A percentile compares a stretch with the other conserved stretches of the same genome.
Evolutionary conservation across 441 rosid species (phyloP).

Genomic region (Theobroma grandiflorum): DNA sequence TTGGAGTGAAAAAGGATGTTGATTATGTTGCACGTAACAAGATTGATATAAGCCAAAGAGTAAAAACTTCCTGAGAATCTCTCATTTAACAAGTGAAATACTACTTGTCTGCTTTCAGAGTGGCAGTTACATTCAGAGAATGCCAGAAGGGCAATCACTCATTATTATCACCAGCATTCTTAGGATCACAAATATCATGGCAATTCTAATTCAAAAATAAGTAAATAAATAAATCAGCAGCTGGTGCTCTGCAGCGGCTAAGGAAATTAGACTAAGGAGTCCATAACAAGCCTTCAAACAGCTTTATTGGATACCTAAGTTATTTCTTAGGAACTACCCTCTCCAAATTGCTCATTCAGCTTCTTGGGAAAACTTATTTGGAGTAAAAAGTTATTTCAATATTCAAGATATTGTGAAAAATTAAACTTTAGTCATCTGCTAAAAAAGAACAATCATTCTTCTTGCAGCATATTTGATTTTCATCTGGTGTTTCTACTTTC

Average conservation of each 20-base stretch:
- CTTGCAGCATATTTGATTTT: background rate
- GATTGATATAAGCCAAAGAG: background rate
- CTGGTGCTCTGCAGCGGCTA: background rate
- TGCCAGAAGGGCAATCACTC: background rate
- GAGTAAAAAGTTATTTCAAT: background rate
- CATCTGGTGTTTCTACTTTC: background rate
- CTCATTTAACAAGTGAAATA: slow-evolving; percentile 6
- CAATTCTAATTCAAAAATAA: background rate
- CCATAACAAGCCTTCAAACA: background rate
- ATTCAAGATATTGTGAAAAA: background rate
- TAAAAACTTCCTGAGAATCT: background rate
- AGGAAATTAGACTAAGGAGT: background rate
- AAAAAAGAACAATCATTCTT: background rate
- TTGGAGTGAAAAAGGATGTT: background rate
- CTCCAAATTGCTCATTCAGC: background rate
- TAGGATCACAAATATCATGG: background rate
- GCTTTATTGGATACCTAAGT: background rate
- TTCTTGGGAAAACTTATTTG: background rate
- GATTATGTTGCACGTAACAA: background rate
- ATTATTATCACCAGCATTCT: background rate
- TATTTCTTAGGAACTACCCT: background rate
- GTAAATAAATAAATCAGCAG: background rate
- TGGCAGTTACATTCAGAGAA: background rate
- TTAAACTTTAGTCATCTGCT: background rate
- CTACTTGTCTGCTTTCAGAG: background rate